Conservation (phyloP, 495 filamentous ascomycete genomes). For the Neurospora hispaniola region DNA sequence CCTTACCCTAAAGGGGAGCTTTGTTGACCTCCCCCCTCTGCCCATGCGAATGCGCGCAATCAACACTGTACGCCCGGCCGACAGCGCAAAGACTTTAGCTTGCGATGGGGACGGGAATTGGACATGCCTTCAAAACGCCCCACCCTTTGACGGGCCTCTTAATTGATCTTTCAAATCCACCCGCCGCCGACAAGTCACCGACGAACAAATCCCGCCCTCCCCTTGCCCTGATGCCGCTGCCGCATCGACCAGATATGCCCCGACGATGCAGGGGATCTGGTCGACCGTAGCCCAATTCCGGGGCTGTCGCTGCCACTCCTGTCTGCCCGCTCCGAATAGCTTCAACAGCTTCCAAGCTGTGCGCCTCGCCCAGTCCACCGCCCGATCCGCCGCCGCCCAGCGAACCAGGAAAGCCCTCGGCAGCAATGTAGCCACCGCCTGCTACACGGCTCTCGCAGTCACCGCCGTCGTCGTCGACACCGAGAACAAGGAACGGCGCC, state of each 20-base stretch:
- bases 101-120: not conserved
- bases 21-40: not conserved
- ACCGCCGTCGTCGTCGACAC: conserved; percentile 60
- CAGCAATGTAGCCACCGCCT: conserved; percentile 56
- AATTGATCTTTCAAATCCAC: not conserved
- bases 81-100: not conserved
- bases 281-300: conserved; percentile 54
- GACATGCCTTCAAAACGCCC: not conserved
- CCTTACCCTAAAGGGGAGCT: not conserved
- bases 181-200: not conserved
- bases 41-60: not conserved
- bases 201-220: not conserved
- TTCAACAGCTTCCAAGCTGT: conserved; percentile 33
- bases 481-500: conserved; percentile 48
- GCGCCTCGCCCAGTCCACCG: conserved; percentile 27
- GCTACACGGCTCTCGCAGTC: conserved; percentile 62
- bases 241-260: conserved; percentile 22
- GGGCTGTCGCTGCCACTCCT: conserved; percentile 56
- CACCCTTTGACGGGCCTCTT: not conserved
- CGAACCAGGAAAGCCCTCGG: conserved; percentile 40
- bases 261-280: conserved; percentile 59
- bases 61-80: not conserved
- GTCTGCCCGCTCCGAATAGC: conserved; percentile 43
- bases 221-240: not conserved
- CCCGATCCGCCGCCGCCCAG: conserved; percentile 17